phyloP scores from a whole-genome alignment of 257 asterid genomes.

The Oldenlandia corymbosa region DNA sequence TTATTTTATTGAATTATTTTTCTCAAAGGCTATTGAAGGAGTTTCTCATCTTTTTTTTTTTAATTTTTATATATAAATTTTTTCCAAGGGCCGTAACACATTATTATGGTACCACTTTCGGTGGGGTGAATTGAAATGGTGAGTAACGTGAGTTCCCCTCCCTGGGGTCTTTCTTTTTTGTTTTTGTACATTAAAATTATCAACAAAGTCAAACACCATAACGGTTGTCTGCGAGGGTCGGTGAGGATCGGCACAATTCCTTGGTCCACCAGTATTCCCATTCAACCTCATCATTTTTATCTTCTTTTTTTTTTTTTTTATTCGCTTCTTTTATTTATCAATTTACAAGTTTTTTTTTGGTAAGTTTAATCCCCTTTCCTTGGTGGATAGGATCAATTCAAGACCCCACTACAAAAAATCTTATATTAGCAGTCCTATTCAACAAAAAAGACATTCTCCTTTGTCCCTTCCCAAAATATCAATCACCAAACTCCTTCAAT shows the following conservation, averaged over 20 bases:
- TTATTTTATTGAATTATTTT: too few relatives aligned
- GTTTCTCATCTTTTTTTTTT: too few relatives aligned
- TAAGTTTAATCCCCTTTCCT: too few relatives aligned
- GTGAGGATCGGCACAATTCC: slow-evolving; percentile 66
- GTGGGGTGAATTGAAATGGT: slow-evolving; percentile 34
- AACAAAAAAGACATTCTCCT: neutral
- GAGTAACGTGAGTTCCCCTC: neutral
- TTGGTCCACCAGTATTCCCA: slow-evolving; percentile 36
- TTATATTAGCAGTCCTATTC: neutral
- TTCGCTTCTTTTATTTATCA: neutral
- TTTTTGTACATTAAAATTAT: neutral
- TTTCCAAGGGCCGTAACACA: slow-evolving; percentile 10
- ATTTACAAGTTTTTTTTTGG: too few relatives aligned
- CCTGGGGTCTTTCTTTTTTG: neutral
- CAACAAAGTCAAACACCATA: slow-evolving; percentile 41
- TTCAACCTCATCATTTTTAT: neutral
- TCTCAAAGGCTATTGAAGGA: too few relatives aligned
- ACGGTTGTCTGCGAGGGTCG: slow-evolving; percentile 54
- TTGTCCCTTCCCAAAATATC: slow-evolving; percentile 4
- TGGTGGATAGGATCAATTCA: too few relatives aligned
- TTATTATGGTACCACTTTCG: slow-evolving; percentile 50
- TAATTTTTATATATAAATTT: too few relatives aligned
- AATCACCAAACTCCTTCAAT: neutral
- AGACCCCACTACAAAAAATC: neutral
- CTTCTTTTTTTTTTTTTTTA: neutral